These are phyloP conservation scores for Arctium minus DNA, from an alignment of 129 eudicot genomes.

Conservation along the genomic window DNA sequence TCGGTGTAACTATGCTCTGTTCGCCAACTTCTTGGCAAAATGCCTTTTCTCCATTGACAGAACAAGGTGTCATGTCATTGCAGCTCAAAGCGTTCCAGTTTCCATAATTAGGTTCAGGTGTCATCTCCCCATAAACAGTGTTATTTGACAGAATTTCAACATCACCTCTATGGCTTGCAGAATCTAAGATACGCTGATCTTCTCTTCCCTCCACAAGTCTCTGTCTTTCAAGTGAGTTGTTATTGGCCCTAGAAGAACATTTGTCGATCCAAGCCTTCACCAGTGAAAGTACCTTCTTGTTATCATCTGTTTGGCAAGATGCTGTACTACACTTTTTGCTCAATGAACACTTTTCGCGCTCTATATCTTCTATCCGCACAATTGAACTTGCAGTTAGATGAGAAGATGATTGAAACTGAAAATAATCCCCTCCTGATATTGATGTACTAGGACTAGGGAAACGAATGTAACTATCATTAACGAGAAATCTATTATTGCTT, in stretches of 20 bases:
- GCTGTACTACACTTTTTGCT: conserved; percentile 20
- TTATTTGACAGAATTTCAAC: conserved; percentile 4
- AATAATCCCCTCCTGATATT: not conserved
- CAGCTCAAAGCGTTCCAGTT: conserved; percentile 1
- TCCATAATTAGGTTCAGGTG: not conserved
- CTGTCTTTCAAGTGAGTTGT: conserved; percentile 5
- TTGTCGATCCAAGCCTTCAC: conserved; percentile 27
- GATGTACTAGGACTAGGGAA: conserved; percentile 13
- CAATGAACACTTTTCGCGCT: conserved; percentile 4
- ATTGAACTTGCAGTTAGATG: conserved; percentile 21
- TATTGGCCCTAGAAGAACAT: conserved; percentile 20
- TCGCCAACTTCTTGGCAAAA: conserved; percentile 26
- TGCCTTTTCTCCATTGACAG: not conserved
- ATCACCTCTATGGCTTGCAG: conserved; percentile 1
- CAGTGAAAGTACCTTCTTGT: conserved; percentile 21
- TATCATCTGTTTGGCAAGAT: conserved; percentile 25
- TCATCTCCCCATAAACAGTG: conserved; percentile 8
- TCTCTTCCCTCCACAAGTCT: conserved; percentile 6
- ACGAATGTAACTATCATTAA: conserved; percentile 1
- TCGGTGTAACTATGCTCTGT: conserved; percentile 16
- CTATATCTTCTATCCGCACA: conserved; percentile 17
- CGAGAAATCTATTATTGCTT: conserved; percentile 7
- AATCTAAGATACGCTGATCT: not conserved
- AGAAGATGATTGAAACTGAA: conserved; percentile 22
- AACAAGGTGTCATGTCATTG: conserved; percentile 19